Conservation (phyloP, 306 rosid species). For the Cucurbita moschata region DNA sequence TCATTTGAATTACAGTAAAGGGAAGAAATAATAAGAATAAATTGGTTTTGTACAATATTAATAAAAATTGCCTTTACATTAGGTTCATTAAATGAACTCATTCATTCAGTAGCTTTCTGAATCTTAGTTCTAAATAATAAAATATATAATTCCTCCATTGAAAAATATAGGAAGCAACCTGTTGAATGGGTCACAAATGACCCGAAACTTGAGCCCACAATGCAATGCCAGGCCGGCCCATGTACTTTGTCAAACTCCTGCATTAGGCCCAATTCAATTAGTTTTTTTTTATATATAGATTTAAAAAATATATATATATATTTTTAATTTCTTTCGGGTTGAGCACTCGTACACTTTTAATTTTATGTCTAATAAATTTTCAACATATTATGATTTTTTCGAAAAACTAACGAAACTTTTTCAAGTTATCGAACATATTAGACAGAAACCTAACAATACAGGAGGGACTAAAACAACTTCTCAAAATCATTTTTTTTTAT, state of each 20-base stretch:
- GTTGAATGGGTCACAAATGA: constrained; percentile 93
- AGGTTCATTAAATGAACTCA: constrained; percentile 17
- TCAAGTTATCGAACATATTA: too few relatives aligned
- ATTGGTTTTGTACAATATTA: background rate
- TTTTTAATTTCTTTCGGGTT: too few relatives aligned
- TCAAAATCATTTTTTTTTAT: too few relatives aligned
- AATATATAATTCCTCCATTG: constrained; percentile 69
- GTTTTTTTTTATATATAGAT: too few relatives aligned
- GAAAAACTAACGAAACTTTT: too few relatives aligned
- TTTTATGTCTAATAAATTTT: too few relatives aligned
- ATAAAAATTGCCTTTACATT: background rate
- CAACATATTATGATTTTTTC: background rate
- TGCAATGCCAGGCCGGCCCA: constrained; percentile 99
- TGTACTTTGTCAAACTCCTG: constrained; percentile 90
- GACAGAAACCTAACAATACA: too few relatives aligned
- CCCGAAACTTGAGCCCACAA: constrained; percentile 90
- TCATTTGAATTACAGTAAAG: background rate
- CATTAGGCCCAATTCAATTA: constrained; percentile 15
- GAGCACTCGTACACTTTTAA: too few relatives aligned
- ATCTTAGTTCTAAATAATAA: constrained; percentile 67
- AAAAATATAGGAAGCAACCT: constrained; percentile 81
- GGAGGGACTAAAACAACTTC: too few relatives aligned
- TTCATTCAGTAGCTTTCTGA: constrained; percentile 39
- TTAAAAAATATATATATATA: too few relatives aligned
- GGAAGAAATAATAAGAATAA: background rate